Evolutionary conservation across 305 asterid species (phyloP).

Genomic region (Striga hermonthica): DNA sequence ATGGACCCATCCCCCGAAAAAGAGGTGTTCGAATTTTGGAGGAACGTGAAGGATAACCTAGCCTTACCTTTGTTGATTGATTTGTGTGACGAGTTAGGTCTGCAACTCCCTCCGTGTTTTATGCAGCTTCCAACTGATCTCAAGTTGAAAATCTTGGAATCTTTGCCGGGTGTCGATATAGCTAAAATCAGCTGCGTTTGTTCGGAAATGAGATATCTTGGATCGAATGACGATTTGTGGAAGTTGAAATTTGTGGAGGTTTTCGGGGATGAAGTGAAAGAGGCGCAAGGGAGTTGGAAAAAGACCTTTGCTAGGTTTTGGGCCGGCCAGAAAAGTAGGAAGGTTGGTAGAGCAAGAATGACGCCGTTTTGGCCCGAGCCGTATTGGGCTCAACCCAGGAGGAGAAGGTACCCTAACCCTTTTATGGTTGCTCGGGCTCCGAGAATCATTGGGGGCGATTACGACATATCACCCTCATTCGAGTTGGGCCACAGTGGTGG

Average conservation of each 20-base stretch:
- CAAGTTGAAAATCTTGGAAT: conserved; percentile 65
- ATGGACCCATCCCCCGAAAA: conserved; percentile 42
- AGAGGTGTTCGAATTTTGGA: conserved; percentile 79
- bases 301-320: conserved; percentile 45
- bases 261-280: conserved; percentile 35
- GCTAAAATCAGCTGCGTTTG: conserved; percentile 61
- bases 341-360: conserved; percentile 27
- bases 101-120: conserved; percentile 82
- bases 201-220: conserved; percentile 57
- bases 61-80: conserved; percentile 83
- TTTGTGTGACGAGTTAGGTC: conserved; percentile 59
- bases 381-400: conserved; percentile 27
- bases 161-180: conserved; percentile 56
- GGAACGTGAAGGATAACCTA: conserved; percentile 62
- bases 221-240: conserved; percentile 78
- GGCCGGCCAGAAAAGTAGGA: conserved; percentile 38
- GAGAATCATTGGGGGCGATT: conserved; percentile 40
- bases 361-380: conserved; percentile 20
- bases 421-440: conserved; percentile 39
- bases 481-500: conserved; percentile 31
- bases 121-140: conserved; percentile 70
- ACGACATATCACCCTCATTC: conserved; percentile 32
- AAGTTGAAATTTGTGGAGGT: conserved; percentile 54
- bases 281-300: conserved; percentile 57
- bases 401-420: conserved; percentile 34